Base-by-base conservation (phyloP, 371 early-diverging fungal genomes). In the Apophysomyces elegans region DNA sequence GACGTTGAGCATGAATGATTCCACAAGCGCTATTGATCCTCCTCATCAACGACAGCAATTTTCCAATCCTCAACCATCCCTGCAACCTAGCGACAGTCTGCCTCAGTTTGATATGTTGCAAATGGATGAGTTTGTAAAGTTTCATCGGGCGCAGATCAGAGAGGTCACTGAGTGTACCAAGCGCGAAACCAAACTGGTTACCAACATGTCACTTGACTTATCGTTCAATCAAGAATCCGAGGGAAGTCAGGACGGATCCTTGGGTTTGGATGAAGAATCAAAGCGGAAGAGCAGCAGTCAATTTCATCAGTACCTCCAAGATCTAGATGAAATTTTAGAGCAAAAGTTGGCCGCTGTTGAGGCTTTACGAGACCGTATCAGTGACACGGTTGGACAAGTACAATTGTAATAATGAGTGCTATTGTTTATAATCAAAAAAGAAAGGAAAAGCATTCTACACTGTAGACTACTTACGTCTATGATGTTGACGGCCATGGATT, bases 71-170 rank as follows among this genome's bases (percentile, higher is more conserved):
- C 41, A 39, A 7, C 44, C 65, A 4, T 41, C 59, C 3, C 18
- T 43, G 7, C 37, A 37, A 58, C 62, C 66, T 56, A 26, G 21
- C 62, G 56, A 41, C 41, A 21, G 26, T 36, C 37, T 56, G 18
- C 7, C 21, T 41, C 58, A 63, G 57, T 56, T 59, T 63, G 54
- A 11, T n/a, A 45, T 36, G 65, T 41, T 11, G 54, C 54, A 50
- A 50, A 86, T 92, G 59, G 88, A 93, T 36, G 84, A 88, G 1
- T 88, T 96, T 66, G 83, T 94, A 6, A 86, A 83, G 21, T 75
- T 81, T 63, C 96, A 96, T 60, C 87, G 95, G 4, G 82, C 84
- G 37, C 90, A 94, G 73, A 82, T 96, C 59, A 85, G 91, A 16
- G 86, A 90, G 36, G 86, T 90, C 11, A 87, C 89, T 16, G 95